phyloP scores from a whole-genome alignment of 164 flowering plant species.

The Paratinospora sagittata region DNA sequence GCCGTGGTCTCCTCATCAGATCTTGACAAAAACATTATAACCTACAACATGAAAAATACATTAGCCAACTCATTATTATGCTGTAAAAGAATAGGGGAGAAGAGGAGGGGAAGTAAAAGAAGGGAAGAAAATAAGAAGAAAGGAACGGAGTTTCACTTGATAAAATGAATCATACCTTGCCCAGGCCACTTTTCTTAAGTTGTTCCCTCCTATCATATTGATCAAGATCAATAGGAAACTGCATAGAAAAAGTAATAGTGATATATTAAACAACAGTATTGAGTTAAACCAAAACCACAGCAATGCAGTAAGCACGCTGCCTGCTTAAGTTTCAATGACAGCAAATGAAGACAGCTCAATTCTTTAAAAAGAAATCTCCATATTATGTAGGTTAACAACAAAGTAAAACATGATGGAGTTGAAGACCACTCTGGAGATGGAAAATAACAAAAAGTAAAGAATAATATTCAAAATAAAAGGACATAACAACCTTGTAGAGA shows the following conservation, averaged over 20 bases:
- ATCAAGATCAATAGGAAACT: slow-evolving; percentile 84
- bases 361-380: neutral
- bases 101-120: neutral
- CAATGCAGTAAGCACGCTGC: too few species aligned
- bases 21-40: slow-evolving; percentile 93
- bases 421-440: neutral
- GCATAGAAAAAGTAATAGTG: slow-evolving; percentile 20
- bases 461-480: too few species aligned
- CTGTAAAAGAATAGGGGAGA: too few species aligned
- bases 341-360: neutral
- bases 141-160: neutral
- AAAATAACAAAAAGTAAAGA: too few species aligned
- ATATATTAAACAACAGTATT: too few species aligned
- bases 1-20: slow-evolving; percentile 91
- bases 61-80: neutral
- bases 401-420: neutral
- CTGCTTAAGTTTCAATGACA: too few species aligned
- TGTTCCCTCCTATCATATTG: slow-evolving; percentile 81
- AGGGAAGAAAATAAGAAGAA: neutral
- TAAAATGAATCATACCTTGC: slow-evolving; percentile 43
- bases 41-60: slow-evolving; percentile 38
- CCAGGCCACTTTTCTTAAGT: slow-evolving; percentile 87
- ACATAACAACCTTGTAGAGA: neutral
- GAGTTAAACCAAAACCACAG: too few species aligned
- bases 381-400: neutral